A percentile compares a stretch with the other conserved stretches of the same genome.
These are phyloP conservation scores for Mycena kentingensis DNA, from an alignment of 768 basidiomycete genomes.

Conservation along the genomic window DNA sequence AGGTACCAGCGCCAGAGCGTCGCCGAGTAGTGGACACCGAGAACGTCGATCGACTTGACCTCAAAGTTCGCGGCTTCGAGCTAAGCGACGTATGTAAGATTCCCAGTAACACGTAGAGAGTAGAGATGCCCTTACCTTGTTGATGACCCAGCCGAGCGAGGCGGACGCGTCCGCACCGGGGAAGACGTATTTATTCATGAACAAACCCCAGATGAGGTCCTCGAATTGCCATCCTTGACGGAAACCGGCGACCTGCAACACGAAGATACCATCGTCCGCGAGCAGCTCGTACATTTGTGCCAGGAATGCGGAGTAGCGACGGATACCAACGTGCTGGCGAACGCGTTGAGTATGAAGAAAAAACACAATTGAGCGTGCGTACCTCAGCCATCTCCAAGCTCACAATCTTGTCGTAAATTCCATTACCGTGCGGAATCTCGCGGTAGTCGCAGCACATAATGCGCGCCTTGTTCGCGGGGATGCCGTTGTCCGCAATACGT, in stretches of 20 bases:
- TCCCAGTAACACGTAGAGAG: background rate
- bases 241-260: slow-evolving; percentile 96
- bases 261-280: slow-evolving; percentile 91
- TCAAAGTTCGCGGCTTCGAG: slow-evolving; percentile 94
- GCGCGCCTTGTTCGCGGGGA: slow-evolving; percentile 70
- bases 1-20: slow-evolving; percentile 92
- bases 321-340: slow-evolving; percentile 86
- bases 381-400: slow-evolving; percentile 98
- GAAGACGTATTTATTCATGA: slow-evolving; percentile 99
- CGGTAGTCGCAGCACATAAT: slow-evolving; percentile 94
- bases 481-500: slow-evolving; percentile 80
- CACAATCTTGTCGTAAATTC: slow-evolving; percentile 91
- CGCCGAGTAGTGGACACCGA: slow-evolving; percentile 96
- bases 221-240: slow-evolving; percentile 98
- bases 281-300: slow-evolving; percentile 90
- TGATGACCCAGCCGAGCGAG: slow-evolving; percentile 93
- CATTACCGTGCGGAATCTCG: slow-evolving; percentile 75
- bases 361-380: slow-evolving; percentile 15
- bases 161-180: slow-evolving; percentile 97
- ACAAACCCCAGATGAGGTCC: slow-evolving; percentile 95
- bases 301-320: slow-evolving; percentile 87
- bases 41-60: slow-evolving; percentile 93
- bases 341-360: background rate
- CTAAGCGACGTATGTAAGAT: slow-evolving; percentile 33
- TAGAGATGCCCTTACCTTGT: slow-evolving; percentile 39